Percentiles rank a stretch among this genome's conserved stretches.
Conservation (phyloP, 805 yeast genomes). For the Pichia paraexigua region DNA sequence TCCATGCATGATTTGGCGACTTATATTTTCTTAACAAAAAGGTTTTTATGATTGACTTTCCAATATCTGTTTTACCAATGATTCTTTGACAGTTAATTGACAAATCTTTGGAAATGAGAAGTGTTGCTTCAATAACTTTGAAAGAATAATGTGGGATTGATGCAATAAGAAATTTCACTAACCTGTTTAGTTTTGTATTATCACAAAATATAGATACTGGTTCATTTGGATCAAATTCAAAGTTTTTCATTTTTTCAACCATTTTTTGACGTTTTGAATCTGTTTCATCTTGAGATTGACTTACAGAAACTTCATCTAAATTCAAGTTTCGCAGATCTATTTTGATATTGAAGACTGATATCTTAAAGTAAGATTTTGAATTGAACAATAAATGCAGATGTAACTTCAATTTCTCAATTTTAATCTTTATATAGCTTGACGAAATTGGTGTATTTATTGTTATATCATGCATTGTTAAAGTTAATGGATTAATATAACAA, state of each 20-base stretch:
- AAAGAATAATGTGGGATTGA: conserved; percentile 20
- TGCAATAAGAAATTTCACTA: conserved; percentile 11
- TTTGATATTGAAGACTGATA: background rate
- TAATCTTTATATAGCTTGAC: background rate
- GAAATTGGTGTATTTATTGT: background rate
- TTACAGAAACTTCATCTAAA: background rate
- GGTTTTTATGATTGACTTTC: background rate
- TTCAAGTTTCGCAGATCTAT: background rate
- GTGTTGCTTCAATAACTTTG: conserved; percentile 9
- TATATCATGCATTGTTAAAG: conserved; percentile 3
- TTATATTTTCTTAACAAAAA: background rate
- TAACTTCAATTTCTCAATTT: conserved; percentile 2
- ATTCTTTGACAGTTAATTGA: conserved; percentile 1
- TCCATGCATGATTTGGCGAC: background rate
- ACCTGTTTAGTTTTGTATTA: conserved; percentile 7
- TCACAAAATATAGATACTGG: conserved; percentile 16
- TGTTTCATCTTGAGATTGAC: background rate
- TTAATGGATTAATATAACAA: conserved; percentile 7
- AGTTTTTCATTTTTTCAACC: background rate
- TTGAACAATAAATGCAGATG: conserved; percentile 4
- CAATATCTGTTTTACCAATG: conserved; percentile 7
- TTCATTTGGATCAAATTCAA: conserved; percentile 12
- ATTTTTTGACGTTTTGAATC: background rate
- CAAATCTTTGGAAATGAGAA: conserved; percentile 5
- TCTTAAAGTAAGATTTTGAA: background rate